Percentiles rank a stretch among this genome's conserved stretches.
Evolutionary conservation across 1,284 basidiomycete species (phyloP).

Genomic region (Apiotrichum sp.): DNA sequence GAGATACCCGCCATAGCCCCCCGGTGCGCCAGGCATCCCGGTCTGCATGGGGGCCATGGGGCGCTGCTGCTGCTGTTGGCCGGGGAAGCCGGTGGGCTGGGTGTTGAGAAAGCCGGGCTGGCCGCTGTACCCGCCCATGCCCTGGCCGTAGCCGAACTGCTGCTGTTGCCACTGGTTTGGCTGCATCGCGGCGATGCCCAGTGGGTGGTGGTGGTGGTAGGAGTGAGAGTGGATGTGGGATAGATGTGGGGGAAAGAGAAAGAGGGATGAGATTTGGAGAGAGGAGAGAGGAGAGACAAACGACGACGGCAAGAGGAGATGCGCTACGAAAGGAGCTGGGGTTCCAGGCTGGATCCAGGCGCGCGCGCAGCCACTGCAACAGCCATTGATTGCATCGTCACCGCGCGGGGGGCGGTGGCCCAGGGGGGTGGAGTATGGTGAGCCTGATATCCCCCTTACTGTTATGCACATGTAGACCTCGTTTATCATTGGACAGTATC

Average conservation of each 20-base stretch:
- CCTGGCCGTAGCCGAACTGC: conserved; percentile 25
- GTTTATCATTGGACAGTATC: too few species aligned
- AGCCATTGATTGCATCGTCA: too few species aligned
- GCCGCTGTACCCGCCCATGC: conserved; percentile 30
- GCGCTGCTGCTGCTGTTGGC: conserved; percentile 37
- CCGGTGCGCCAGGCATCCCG: conserved; percentile 13
- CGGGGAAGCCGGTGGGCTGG: conserved; percentile 34
- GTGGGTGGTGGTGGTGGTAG: neutral
- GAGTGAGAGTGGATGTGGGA: neutral
- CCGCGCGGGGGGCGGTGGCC: too few species aligned
- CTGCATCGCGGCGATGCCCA: conserved; percentile 15
- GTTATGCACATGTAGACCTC: too few species aligned
- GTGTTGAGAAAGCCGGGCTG: conserved; percentile 18
- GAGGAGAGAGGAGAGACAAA: neutral
- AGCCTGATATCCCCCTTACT: too few species aligned
- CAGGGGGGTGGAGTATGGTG: too few species aligned
- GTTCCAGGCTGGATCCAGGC: too few species aligned
- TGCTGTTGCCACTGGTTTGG: conserved; percentile 32
- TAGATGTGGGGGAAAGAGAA: too few species aligned
- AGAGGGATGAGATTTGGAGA: neutral
- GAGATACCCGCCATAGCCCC: conserved; percentile 33
- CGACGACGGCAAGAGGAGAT: neutral
- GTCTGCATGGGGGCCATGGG: conserved; percentile 47
- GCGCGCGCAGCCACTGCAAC: too few species aligned
- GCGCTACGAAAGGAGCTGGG: too few species aligned